Percentiles rank a stretch among this genome's conserved stretches.
Conservation (phyloP, 768 basidiomycete genomes). For the Amanita polypyramis region DNA sequence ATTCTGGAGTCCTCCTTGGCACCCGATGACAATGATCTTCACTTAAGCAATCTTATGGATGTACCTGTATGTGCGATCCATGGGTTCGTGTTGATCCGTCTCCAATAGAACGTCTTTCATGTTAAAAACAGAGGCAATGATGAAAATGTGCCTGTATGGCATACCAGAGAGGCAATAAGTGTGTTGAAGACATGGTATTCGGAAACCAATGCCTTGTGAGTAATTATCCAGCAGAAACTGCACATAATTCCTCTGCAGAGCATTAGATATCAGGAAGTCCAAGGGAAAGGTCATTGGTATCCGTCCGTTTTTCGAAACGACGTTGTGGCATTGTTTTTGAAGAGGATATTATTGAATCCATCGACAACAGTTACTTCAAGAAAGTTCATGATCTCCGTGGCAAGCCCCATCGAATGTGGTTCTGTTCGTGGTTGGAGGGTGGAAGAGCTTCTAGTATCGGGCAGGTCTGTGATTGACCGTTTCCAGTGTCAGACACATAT, state of each 20-base stretch:
- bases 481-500: not conserved
- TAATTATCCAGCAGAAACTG: not conserved
- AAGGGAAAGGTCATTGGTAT: slow-evolving; percentile 64
- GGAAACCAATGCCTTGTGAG: slow-evolving; percentile 30
- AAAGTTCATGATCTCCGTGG: slow-evolving; percentile 64
- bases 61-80: slow-evolving; percentile 69
- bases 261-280: slow-evolving; percentile 50
- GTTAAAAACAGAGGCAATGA: slow-evolving; percentile 52
- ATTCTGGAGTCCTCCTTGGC: slow-evolving; percentile 68
- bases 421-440: slow-evolving; percentile 65
- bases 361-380: slow-evolving; percentile 8
- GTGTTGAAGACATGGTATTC: slow-evolving; percentile 49
- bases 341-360: slow-evolving; percentile 15
- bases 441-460: slow-evolving; percentile 46
- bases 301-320: slow-evolving; percentile 42
- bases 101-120: slow-evolving; percentile 1
- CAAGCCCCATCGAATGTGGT: slow-evolving; percentile 58
- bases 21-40: slow-evolving; percentile 82
- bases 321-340: slow-evolving; percentile 47
- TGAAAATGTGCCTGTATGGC: slow-evolving; percentile 83
- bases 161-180: slow-evolving; percentile 57
- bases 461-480: slow-evolving; percentile 40
- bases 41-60: slow-evolving; percentile 66
- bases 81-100: slow-evolving; percentile 38
- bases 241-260: not conserved